A percentile compares a stretch with the other conserved stretches of the same genome.
Evolutionary conservation across 768 basidiomycete species (phyloP).

Genomic region (Suillus luteus): DNA sequence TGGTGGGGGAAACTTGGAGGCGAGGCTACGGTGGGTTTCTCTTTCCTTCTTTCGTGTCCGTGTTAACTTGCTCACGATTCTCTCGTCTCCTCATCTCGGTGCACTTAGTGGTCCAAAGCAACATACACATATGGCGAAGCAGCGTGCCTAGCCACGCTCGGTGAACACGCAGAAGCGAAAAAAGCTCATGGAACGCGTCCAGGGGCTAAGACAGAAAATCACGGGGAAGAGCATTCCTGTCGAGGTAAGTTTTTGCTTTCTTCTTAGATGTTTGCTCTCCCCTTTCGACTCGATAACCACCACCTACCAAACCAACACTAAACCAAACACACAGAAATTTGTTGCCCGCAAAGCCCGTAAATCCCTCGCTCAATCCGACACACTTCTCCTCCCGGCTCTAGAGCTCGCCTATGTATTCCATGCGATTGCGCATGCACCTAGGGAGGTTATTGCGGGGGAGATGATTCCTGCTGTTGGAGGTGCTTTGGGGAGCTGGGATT

Average conservation of each 20-base stretch:
- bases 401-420: conserved; percentile 86
- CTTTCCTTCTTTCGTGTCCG: not conserved
- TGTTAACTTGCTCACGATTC: not conserved
- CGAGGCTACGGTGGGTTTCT: not conserved
- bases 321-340: conserved; percentile 63
- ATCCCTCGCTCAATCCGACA: conserved; percentile 67
- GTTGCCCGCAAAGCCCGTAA: conserved; percentile 86
- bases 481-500: conserved; percentile 44
- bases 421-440: conserved; percentile 75
- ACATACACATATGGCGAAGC: conserved; percentile 78
- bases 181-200: conserved; percentile 70
- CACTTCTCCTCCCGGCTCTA: conserved; percentile 68
- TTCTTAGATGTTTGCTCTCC: not conserved
- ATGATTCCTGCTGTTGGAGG: conserved; percentile 71
- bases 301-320: too few species aligned
- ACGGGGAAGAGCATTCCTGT: conserved; percentile 78
- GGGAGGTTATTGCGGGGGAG: conserved; percentile 50
- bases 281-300: not conserved
- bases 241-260: conserved; percentile 46
- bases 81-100: not conserved
- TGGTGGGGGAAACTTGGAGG: conserved; percentile 2
- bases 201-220: conserved; percentile 78
- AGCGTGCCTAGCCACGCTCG: conserved; percentile 68
- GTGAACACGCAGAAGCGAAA: conserved; percentile 55
- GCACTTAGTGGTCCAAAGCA: conserved; percentile 68